A percentile compares a stretch with the other conserved stretches of the same genome.
Conservation (phyloP, 345 rosid genomes). For the Brassica nigra region DNA sequence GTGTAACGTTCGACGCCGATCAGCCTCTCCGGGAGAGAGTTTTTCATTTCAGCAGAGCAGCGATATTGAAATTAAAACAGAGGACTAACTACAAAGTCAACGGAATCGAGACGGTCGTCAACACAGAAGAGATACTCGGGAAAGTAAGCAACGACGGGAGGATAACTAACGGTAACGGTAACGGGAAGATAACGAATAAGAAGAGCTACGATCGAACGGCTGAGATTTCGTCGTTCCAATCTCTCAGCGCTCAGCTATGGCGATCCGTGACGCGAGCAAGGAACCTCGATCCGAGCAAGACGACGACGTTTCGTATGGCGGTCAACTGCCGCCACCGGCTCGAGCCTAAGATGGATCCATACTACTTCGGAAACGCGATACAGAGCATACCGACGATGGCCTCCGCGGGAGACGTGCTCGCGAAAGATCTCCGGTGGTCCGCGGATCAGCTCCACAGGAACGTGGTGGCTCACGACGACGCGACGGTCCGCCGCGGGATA, state of each 20-base stretch:
- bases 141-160: constrained; percentile 55
- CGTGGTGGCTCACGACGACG: constrained; percentile 73
- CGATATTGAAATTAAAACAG: constrained; percentile 64
- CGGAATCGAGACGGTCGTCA: constrained; percentile 22
- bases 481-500: constrained; percentile 67
- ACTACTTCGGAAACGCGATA: constrained; percentile 92
- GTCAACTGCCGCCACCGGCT: constrained; percentile 92
- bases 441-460: constrained; percentile 69
- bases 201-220: constrained; percentile 41
- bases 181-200: constrained; percentile 41
- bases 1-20: constrained; percentile 64
- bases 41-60: constrained; percentile 77
- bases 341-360: constrained; percentile 64
- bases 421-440: constrained; percentile 62
- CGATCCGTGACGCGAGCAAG: constrained; percentile 83
- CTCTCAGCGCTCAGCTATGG: constrained; percentile 87
- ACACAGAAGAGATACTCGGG: constrained; percentile 50
- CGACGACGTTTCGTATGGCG: constrained; percentile 92
- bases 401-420: constrained; percentile 55
- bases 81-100: constrained; percentile 60
- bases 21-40: constrained; percentile 82
- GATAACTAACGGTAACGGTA: constrained; percentile 47
- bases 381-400: constrained; percentile 89
- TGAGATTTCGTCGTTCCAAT: constrained; percentile 92
- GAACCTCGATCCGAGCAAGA: constrained; percentile 52